Percentiles rank a stretch among this genome's conserved stretches.
These are phyloP conservation scores for Dendrobium officinale DNA, from an alignment of 106 monocot genomes.

Conservation along the genomic window DNA sequence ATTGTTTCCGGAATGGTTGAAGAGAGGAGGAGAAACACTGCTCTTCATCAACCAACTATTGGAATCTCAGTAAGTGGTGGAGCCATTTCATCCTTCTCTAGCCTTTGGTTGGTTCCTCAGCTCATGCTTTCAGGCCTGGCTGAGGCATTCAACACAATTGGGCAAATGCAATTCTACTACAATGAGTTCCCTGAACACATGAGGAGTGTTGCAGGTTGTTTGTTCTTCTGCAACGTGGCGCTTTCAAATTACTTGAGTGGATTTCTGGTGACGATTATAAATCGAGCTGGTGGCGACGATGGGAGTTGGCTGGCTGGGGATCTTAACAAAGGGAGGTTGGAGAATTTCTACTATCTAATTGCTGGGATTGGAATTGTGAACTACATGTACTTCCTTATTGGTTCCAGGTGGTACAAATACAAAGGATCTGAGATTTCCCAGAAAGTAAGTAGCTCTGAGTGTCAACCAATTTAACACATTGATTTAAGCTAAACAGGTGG, in stretches of 20 bases:
- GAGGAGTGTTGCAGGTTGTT: conserved; percentile 39
- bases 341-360: conserved; percentile 37
- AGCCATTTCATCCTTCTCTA: conserved; percentile 25
- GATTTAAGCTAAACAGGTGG: neutral
- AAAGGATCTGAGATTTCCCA: conserved; percentile 10
- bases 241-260: conserved; percentile 35
- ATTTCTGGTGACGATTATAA: conserved; percentile 31
- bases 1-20: conserved; percentile 33
- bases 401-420: conserved; percentile 42
- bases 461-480: neutral
- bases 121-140: conserved; percentile 33
- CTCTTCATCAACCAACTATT: neutral
- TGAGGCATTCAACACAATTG: conserved; percentile 43
- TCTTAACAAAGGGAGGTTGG: conserved; percentile 37
- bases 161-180: conserved; percentile 50
- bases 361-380: conserved; percentile 30
- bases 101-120: conserved; percentile 50
- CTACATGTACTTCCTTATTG: conserved; percentile 27
- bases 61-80: conserved; percentile 9
- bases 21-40: conserved; percentile 16
- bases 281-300: conserved; percentile 9
- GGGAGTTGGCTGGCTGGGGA: conserved; percentile 37
- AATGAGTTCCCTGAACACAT: conserved; percentile 56
- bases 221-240: conserved; percentile 34
- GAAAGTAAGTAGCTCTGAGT: neutral